Base-by-base conservation (phyloP, 2,329 filamentous ascomycete species). In the Salinomyces thailandicus region DNA sequence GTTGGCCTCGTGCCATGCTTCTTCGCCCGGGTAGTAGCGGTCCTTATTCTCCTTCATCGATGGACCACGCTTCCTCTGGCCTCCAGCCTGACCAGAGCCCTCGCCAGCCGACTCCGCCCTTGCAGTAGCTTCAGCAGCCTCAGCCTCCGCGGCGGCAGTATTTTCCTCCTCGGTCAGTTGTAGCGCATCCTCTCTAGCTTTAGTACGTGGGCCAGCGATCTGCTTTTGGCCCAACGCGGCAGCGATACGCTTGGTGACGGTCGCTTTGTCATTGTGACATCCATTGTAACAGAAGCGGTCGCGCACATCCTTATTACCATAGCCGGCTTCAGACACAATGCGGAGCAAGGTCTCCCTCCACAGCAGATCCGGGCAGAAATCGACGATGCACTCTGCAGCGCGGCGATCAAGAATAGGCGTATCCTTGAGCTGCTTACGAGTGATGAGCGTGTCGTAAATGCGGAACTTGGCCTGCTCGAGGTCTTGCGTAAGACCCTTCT, bases 301-400 rank as follows among this genome's bases (percentile, higher is more conserved):
- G 26, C 54, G 54, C 15, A 59, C 47, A 15, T 53, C 48, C 37
- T 52, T 57, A 45, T 58, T 58, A 32, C 52, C 51, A 20, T 45
- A 47, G 8, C 49, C 46, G 16, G 46, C 50, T 36, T 59, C 56
- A 31, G 48, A 48, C 18, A 48, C 43, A 17, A 59, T 53, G 29
- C 55, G 56, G 11, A 59, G 47, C n/a, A 59, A 48, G 27, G 47
- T 50, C 29, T 52, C 50, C n/a, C 51, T 48, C 50, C 51, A 55
- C 31, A 59, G 50, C 19, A 57, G 39, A 31, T 59, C 53, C 4
- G 56, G 56, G 38, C 56, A 57, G 44, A 59, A 58, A 46, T 59
- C 56, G 42, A 59, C 49, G 24, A 59, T 50, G 39, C 54, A 54
- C 35, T 57, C 51, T 11, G 54, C 55, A 13, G 55, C 55, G 15